These are phyloP conservation scores for Calocera viscosa DNA, from an alignment of 768 basidiomycete species.

Conservation along the genomic window DNA sequence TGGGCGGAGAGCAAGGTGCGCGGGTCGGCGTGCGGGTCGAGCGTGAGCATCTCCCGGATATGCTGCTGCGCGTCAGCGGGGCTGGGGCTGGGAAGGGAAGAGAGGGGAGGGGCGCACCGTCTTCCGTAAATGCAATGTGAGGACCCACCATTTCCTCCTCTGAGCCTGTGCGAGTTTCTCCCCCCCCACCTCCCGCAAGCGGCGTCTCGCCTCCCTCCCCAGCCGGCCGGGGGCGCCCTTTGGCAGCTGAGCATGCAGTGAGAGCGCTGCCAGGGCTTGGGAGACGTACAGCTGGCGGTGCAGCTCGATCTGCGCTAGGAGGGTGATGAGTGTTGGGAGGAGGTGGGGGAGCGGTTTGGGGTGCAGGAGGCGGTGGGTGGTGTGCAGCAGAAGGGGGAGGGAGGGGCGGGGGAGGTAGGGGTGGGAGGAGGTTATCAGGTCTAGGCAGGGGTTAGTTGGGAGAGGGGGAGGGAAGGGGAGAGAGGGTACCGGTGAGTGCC, in stretches of 20 bases:
- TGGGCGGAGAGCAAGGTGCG: constrained; percentile 13
- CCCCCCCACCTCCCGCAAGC: neutral
- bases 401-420: neutral
- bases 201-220: neutral
- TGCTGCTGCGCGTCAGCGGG: constrained; percentile 10
- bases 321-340: neutral
- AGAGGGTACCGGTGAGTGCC: neutral
- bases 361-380: neutral
- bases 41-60: constrained; percentile 13
- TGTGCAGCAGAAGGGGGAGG: neutral
- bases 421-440: neutral
- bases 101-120: neutral
- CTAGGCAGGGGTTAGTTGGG: neutral
- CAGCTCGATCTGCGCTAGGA: neutral
- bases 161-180: neutral
- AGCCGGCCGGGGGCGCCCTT: neutral
- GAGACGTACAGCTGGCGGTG: neutral
- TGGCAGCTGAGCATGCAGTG: neutral
- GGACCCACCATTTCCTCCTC: constrained; percentile 3
- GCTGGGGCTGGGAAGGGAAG: neutral
- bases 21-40: constrained; percentile 13
- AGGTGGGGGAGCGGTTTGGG: neutral
- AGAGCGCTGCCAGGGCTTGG: neutral
- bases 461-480: neutral
- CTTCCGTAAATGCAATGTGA: neutral